Evolutionary conservation across 2,329 filamentous ascomycete species (phyloP), one percentile per base, ranked within the genome.

Genomic region (Cladosporium sp.): DNA sequence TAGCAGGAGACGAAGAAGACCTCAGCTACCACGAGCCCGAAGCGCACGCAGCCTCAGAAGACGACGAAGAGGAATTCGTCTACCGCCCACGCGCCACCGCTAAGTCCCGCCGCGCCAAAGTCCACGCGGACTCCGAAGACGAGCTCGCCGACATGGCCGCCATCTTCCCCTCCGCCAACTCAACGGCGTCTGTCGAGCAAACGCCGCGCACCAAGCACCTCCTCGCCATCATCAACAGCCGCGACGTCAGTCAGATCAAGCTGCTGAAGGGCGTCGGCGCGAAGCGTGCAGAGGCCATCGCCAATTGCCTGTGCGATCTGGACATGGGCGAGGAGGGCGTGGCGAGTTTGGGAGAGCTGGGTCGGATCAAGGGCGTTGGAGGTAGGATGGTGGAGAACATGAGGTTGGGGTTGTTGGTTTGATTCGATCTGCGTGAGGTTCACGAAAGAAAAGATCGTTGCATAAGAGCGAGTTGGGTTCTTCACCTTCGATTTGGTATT

Each of bases 151-250:
- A 53, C 29, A 52, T 65, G n/a, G 55, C 33, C n/a, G 58, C 61
- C 11, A 28, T 67, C 8, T 33, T 29, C 35, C 23, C 37, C 29
- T 10, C 33, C 16, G 10, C 69, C 5, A 53, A 66, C 10, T 62
- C 73, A 14, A 8, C 28, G n/a, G 29, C 21, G 14, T 21, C 28
- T 33, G 66, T 66, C 12, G 68, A 67, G 5, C 74, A 79, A 55
- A 84, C 86, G 1, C 88, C 88, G 1, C 83, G 86, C 3, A 89
- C 88, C 7, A 82, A 82, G 68, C 84, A 85, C 66, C 79, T 93
- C 2, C 82, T 93, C 2, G 81, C 85, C 56, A 89, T 92, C 71
- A 86, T 93, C 78, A 93, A 93, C 80, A 91, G 89, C 23, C 84
- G 88, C 58, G 88, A 93, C 67, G 78, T 89, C 21, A 80, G 80